phyloP scores from a whole-genome alignment of 2,329 filamentous ascomycete genomes.

The Alternaria brassicae region DNA sequence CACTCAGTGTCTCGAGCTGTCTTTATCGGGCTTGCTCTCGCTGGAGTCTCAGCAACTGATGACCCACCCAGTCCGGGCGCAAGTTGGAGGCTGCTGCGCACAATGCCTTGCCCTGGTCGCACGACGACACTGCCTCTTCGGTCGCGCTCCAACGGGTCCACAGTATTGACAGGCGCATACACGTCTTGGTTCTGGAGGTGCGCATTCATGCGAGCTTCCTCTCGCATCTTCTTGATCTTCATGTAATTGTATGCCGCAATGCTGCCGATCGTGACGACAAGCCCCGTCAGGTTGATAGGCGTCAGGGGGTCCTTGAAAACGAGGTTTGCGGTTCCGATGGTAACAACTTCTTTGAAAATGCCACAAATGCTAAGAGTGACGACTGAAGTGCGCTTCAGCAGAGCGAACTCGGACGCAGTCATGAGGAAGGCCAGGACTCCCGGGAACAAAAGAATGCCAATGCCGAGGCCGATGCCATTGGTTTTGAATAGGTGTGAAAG shows the following conservation, averaged over 20 bases:
- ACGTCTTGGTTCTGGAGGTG: constrained; percentile 51
- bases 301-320: constrained; percentile 91
- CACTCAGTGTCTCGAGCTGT: constrained; percentile 56
- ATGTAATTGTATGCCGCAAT: constrained; percentile 94
- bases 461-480: constrained; percentile 71
- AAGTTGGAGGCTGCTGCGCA: constrained; percentile 50
- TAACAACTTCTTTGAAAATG: constrained; percentile 99
- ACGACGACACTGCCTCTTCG: constrained; percentile 25
- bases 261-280: constrained; percentile 85
- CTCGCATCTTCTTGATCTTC: constrained; percentile 88
- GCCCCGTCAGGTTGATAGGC: constrained; percentile 82
- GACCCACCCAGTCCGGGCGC: constrained; percentile 32
- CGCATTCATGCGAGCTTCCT: constrained; percentile 67
- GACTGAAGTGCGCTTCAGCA: constrained; percentile 92
- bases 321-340: constrained; percentile 84
- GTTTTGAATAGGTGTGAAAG: constrained; percentile 68
- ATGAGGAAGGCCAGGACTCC: constrained; percentile 92
- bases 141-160: constrained; percentile 39
- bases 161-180: constrained; percentile 46
- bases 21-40: constrained; percentile 53
- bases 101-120: constrained; percentile 35
- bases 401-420: constrained; percentile 94
- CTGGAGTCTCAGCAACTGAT: constrained; percentile 33
- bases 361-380: constrained; percentile 96
- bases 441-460: constrained; percentile 83